Base-by-base conservation (phyloP, 805 yeast genomes). In the Cyberlindnera saturnus region DNA sequence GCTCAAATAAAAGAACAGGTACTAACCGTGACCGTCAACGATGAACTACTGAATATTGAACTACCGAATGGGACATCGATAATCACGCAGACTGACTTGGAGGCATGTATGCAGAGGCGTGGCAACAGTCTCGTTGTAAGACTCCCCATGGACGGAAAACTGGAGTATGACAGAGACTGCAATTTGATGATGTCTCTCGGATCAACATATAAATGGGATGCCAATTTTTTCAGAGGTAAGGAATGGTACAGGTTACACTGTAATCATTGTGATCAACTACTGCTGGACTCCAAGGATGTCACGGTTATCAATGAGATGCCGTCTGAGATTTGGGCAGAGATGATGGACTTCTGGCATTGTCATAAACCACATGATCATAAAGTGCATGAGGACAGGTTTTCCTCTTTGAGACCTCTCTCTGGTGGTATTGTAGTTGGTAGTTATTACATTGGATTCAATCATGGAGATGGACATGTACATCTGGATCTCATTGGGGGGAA, bases 291-390 rank as follows among this genome's bases (percentile, higher is more conserved):
- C 0, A n/a, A 34, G 0, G 39, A 58, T 0, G 57, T 69, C 15
- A 18, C 36, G 4, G 61, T 57, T 13, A 63, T 79, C 36, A 56
- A 64, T 41, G 86, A 86, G 32, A 76, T 91, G 81, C 99, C 99
- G 0, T 84, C 95, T 1, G 97, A 89, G 56, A 69, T 78, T 39
- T 91, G 99, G 99, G 79, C 83, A 13, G 99, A 91, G 59, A 67
- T 93, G 74, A 84, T 91, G 95, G 98, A 91, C 45, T 85, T 84
- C 51, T 91, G 99, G 99, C 97, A 91, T 60, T 91, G 99, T 59
- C 97, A 91, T 57, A 84, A 83, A 54, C 95, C 95, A 0, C 57
- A 59, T 28, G 60, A 62, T 45, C 51, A 58, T 34, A 28, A 28
- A 3, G 36, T 34, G n/a, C 38, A 39, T 42, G 33, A 44, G 41